Base-by-base conservation (phyloP, 1,284 basidiomycete genomes). In the Fereydounia khargensis region DNA sequence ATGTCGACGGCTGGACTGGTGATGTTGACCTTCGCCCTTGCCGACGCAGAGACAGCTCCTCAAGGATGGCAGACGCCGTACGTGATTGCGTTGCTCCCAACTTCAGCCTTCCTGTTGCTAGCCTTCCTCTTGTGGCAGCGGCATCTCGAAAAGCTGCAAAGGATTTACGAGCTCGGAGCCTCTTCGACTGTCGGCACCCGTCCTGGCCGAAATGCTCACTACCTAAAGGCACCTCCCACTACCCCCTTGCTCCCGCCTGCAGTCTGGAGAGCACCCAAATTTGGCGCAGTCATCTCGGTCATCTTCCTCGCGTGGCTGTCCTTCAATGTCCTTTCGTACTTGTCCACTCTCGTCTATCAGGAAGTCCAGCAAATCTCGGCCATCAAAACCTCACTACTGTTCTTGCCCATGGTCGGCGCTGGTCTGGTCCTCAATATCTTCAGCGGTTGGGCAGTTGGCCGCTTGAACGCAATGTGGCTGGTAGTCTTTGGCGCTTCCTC, bases 21-120 rank as follows among this genome's bases (percentile, higher is more conserved):
- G 0, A 79, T 92, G 2, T 80, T 94, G 54, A 81, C 87, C 10
- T 92, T 91, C 66, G 83, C 85, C 0, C 81, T 94, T 1, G 84
- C 85, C 35, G 84, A 89, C 66, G 89, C 86, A 1, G 81, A 83
- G 34, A 77, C 81, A 8, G 87, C 86, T 0, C 81, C 84, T 0
- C 57, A 84, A 10, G 81, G 84, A n/a, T 92, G 88, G 88, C 79
- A 74, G 39, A 88, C 86, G 0, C 78, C 81, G 9, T 57, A 68
- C 71, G 79, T 81, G 35, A 74, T 79, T 22, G 74, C 81, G 0
- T 78, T 87, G 10, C 78, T 91, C 11, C 78, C 87, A 33, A 54
- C 86, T 22, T 84, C 86, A 14, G 76, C 87, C 4, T 2, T 85
- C 11, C 67, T 88, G 14, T 63, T 87, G 13, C 77, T 71, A 2